phyloP scores from a whole-genome alignment of 305 asterid species.

The Solanum aculeatissimum region DNA sequence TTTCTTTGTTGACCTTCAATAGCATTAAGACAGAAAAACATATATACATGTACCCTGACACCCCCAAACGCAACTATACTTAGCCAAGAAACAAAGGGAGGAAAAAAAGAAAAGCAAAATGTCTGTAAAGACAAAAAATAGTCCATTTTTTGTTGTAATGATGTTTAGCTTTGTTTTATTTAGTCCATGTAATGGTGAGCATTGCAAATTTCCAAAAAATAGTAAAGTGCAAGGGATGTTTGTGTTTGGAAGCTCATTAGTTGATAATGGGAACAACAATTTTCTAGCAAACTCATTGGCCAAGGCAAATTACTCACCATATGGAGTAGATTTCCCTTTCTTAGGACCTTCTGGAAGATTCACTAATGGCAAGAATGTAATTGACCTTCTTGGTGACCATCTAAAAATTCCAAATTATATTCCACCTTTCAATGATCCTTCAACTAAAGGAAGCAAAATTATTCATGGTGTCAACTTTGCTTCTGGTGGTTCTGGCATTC shows the following conservation, averaged over 20 bases:
- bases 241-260: conserved; percentile 76
- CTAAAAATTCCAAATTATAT: conserved; percentile 26
- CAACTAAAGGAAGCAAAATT: conserved; percentile 36
- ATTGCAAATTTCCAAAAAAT: neutral
- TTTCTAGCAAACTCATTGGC: conserved; percentile 35
- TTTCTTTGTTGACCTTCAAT: neutral
- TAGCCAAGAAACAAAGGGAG: neutral
- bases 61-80: neutral
- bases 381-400: conserved; percentile 35
- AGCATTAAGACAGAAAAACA: neutral
- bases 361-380: conserved; percentile 51
- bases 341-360: conserved; percentile 51
- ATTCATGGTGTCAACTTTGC: conserved; percentile 57
- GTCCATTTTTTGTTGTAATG: neutral
- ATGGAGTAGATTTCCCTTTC: conserved; percentile 55
- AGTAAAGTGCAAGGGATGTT: conserved; percentile 37
- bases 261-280: conserved; percentile 78
- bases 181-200: neutral
- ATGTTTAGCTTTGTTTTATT: neutral
- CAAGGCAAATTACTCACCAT: conserved; percentile 50
- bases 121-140: neutral
- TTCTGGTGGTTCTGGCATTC: conserved; percentile 78
- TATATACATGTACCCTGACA: neutral
- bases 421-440: conserved; percentile 54
- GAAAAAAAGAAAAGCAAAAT: neutral